A percentile compares a stretch with the other conserved stretches of the same genome.
Conservation (phyloP, 2,329 filamentous ascomycete genomes). For the Venturia nashicola region DNA sequence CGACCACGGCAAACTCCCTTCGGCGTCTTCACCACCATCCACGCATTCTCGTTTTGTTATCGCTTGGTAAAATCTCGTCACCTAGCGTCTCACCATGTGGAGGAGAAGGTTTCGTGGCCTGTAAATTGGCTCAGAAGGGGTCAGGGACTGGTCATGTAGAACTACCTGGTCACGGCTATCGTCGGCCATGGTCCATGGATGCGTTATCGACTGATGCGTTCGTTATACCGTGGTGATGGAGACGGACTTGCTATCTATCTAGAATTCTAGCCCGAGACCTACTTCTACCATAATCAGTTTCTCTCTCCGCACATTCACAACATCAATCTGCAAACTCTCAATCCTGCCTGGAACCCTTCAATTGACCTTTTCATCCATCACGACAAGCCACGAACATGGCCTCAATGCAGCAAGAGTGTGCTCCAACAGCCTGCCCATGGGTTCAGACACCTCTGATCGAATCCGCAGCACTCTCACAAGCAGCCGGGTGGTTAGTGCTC, state of each 20-base stretch:
- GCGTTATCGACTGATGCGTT: background rate
- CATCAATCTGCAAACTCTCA: background rate
- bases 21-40: background rate
- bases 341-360: background rate
- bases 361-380: background rate
- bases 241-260: background rate
- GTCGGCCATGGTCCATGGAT: background rate
- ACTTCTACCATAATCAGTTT: too few species aligned
- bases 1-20: background rate
- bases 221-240: background rate
- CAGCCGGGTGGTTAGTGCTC: constrained; percentile 54
- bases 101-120: background rate
- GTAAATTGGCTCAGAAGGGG: background rate
- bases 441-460: constrained; percentile 59
- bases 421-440: constrained; percentile 18
- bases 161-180: background rate
- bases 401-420: background rate
- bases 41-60: background rate
- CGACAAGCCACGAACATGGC: background rate
- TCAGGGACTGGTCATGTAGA: background rate
- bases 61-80: background rate
- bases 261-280: too few species aligned
- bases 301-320: background rate
- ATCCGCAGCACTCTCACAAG: constrained; percentile 53
- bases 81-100: background rate